phyloP scores from a whole-genome alignment of 768 basidiomycete genomes.

The Neoboletus brunneissimus region DNA sequence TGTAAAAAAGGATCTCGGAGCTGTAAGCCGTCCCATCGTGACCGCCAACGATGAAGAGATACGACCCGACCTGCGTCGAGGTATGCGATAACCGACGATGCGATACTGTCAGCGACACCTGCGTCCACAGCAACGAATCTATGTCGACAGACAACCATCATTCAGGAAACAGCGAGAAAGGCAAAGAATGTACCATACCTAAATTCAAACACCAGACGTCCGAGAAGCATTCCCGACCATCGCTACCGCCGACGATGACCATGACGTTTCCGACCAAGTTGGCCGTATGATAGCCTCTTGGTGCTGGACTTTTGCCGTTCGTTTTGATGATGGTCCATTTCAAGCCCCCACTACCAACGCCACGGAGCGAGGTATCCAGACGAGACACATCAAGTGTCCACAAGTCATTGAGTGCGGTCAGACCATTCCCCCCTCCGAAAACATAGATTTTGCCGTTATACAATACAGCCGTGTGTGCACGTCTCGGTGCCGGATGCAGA shows the following conservation, averaged over 20 bases:
- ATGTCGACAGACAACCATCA: background rate
- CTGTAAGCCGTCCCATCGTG: constrained; percentile 79
- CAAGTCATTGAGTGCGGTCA: constrained; percentile 85
- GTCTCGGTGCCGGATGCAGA: constrained; percentile 59
- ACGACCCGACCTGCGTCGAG: constrained; percentile 87
- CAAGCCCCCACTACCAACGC: constrained; percentile 27
- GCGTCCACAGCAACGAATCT: constrained; percentile 32
- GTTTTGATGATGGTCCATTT: constrained; percentile 62
- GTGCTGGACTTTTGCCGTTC: constrained; percentile 50
- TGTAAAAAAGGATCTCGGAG: constrained; percentile 76
- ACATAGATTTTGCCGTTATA: constrained; percentile 73
- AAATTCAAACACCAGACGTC: constrained; percentile 88
- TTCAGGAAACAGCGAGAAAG: background rate
- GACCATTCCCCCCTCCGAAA: constrained; percentile 93
- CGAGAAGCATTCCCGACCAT: constrained; percentile 83
- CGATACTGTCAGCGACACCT: constrained; percentile 20
- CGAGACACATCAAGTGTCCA: constrained; percentile 78
- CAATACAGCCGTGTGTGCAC: constrained; percentile 84
- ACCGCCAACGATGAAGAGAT: constrained; percentile 86
- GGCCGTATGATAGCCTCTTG: constrained; percentile 88
- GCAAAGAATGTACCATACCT: constrained; percentile 49
- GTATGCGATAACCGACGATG: constrained; percentile 78
- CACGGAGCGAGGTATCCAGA: constrained; percentile 28
- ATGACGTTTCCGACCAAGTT: constrained; percentile 83
- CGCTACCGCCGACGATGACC: constrained; percentile 88